Base-by-base conservation (phyloP, 75 land plant species). In the Chamaecyparis obtusa region DNA sequence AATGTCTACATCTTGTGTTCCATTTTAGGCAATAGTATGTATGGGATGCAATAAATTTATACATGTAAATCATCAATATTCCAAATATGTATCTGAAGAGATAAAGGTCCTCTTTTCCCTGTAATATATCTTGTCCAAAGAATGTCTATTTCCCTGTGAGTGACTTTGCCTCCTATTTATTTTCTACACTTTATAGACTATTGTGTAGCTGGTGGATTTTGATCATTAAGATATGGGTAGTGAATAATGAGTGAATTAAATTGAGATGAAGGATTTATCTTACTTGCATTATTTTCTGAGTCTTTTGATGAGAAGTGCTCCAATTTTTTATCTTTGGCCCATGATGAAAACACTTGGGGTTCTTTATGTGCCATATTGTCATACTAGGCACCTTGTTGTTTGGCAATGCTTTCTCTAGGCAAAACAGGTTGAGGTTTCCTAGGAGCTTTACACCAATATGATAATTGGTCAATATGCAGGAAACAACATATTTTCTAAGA, bases 371-470 rank as follows among this genome's bases (percentile, higher is more conserved):
- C 30, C 55, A 51, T 89, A 48, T 89, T 87, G 8, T 88, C 79
- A 48, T 32, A 43, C 77, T 83, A 84, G 86, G 32, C 74, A 19
- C 83, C 89, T 80, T 94, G 89, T 86, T 86, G 92, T 46, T 95
- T 92, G 5, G 35, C 85, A 75, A 93, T 88, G 21, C 83, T 80
- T 87, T 97, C 99, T 88, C 94, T 91, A 41, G 97, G 92, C 43
- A 96, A 87, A 37, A 93, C 85, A 80, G 95, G 92, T 87, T 94
- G 97, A 51, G 92, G 95, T 67, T 92, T 96, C 64, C 94, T 93
- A 54, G 90, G 83, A 46, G 99, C 99, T 97, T 36, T 5, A 48
- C 85, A 84, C 21, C 9, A 84, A 84, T 41, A 69, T n/a, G 33
- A 69, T 9, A n/a, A 81, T 81, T 17, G 14, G 16, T 49, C 24